Base-by-base conservation (phyloP, 257 asterid genomes). In the Rehmannia glutinosa region DNA sequence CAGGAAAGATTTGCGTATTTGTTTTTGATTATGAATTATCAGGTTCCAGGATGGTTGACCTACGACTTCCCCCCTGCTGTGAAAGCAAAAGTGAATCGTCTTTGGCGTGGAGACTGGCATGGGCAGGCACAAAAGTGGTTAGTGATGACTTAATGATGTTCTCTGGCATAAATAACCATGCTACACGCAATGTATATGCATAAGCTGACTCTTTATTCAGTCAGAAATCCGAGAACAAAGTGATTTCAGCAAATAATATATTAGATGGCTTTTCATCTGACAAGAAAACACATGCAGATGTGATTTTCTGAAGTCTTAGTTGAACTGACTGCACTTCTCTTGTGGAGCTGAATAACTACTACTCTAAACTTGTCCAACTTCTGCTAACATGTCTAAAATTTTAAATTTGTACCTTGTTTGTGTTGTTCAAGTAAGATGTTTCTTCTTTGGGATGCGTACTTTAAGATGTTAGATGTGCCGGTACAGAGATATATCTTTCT, bases 41-140 rank as follows among this genome's bases (percentile, higher is more conserved):
- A 93, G 98, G 97, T 90, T 77, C 88, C 91, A 11, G 75, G 78
- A 56, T 93, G 99, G 99, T 73, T 93, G 83, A 90, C 96, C 5
- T 90, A 90, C 69, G 96, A 93, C 73, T 93, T 93, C 70, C 97
- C 99, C 0, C 99, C 96, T 45, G 84, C 97, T 52, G 97, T 93
- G 71, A 93, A 90, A 81, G 94, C 97, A 7, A 93, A 90, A 84
- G 97, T 93, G 70, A 93, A 85, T 67, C 97, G 97, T 56, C 91
- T 93, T 24, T 93, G 99, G 99, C 86, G 96, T 25, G 99, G 99
- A 73, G 97, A 93, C 82, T 90, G 97, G 99, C 99, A 90, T 49
- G 99, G 99, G 3, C 99, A 93, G 81, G 96, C 97, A 43, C 97
- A 90, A 49, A 93, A 93, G 78, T 93, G 97, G 97, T 93, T 49